Conservation (phyloP, 2,329 filamentous ascomycete species). For the Phaeomoniella chlamydospora region DNA sequence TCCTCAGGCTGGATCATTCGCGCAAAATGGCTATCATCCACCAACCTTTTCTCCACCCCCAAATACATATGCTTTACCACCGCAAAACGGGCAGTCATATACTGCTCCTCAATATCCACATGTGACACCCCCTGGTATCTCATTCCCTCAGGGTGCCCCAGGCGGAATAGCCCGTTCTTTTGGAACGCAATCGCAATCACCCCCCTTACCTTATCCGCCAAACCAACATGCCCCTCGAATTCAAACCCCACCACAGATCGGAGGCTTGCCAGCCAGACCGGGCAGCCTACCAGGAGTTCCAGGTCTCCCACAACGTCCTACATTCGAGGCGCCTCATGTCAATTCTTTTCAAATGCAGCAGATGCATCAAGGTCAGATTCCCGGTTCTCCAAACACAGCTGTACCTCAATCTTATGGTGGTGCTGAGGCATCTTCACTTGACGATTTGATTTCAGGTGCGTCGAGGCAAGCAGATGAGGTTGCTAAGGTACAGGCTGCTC, state of each 20-base stretch:
- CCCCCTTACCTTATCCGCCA: conserved; percentile 23
- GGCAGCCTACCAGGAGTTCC: conserved; percentile 40
- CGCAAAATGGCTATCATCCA: conserved; percentile 8
- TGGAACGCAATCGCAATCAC: conserved; percentile 24
- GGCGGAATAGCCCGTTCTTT: conserved; percentile 19
- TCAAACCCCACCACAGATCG: conserved; percentile 26
- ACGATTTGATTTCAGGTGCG: conserved; percentile 36
- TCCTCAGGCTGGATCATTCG: conserved; percentile 10
- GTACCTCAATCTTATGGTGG: conserved; percentile 8
- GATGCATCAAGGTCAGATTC: conserved; percentile 37
- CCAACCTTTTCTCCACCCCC: conserved; percentile 16
- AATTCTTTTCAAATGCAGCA: conserved; percentile 41
- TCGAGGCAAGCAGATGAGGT: conserved; percentile 27
- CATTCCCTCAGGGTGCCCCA: conserved; percentile 5
- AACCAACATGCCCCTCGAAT: conserved; percentile 25
- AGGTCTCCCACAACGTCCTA: conserved; percentile 46
- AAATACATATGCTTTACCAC: conserved; percentile 5
- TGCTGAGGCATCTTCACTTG: conserved; percentile 25
- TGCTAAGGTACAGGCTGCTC: conserved; percentile 15
- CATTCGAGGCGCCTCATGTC: conserved; percentile 38
- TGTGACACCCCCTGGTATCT: conserved; percentile 7
- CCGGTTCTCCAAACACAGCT: conserved; percentile 17
- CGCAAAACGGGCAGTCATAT: conserved; percentile 18
- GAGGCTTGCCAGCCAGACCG: conserved; percentile 28
- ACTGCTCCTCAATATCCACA: conserved; percentile 19